Evolutionary conservation across 73 alveolate species (phyloP).

Genomic region (Paramecium sexaurelia): DNA sequence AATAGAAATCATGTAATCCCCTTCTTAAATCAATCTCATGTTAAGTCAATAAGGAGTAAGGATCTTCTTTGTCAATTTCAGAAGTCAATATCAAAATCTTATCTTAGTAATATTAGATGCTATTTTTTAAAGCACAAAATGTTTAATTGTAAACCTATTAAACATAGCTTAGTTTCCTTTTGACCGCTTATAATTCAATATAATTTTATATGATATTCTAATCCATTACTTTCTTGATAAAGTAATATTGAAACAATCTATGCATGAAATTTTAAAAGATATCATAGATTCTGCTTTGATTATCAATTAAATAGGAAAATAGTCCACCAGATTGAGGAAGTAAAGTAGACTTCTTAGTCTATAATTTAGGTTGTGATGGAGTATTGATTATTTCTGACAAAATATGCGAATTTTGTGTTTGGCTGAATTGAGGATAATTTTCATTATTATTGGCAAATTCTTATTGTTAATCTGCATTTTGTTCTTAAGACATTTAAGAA

Average conservation of each 20-base stretch:
- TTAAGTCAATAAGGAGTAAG: constrained; percentile 4
- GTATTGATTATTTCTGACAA: neutral
- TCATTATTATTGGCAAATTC: neutral
- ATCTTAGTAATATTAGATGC: neutral
- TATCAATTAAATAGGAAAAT: constrained; percentile 12
- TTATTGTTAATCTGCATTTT: neutral
- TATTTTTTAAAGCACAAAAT: constrained; percentile 26
- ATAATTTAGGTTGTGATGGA: constrained; percentile 35
- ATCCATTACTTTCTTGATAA: neutral
- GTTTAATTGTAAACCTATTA: neutral
- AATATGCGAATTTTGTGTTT: neutral
- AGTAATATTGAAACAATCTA: constrained; percentile 7
- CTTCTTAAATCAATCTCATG: constrained; percentile 47
- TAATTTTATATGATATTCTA: constrained; percentile 10
- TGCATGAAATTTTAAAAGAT: constrained; percentile 26
- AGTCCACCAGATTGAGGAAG: constrained; percentile 14
- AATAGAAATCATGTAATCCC: constrained; percentile 18
- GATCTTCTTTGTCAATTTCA: constrained; percentile 37
- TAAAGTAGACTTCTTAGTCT: neutral
- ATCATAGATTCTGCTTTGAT: constrained; percentile 4
- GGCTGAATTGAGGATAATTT: neutral
- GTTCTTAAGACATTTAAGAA: neutral
- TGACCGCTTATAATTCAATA: neutral
- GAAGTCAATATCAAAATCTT: neutral
- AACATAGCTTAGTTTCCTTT: neutral